A percentile compares a stretch with the other conserved stretches of the same genome.
Evolutionary conservation across 2,329 filamentous ascomycete genomes (phyloP).

Genomic region (Amphichorda felina): DNA sequence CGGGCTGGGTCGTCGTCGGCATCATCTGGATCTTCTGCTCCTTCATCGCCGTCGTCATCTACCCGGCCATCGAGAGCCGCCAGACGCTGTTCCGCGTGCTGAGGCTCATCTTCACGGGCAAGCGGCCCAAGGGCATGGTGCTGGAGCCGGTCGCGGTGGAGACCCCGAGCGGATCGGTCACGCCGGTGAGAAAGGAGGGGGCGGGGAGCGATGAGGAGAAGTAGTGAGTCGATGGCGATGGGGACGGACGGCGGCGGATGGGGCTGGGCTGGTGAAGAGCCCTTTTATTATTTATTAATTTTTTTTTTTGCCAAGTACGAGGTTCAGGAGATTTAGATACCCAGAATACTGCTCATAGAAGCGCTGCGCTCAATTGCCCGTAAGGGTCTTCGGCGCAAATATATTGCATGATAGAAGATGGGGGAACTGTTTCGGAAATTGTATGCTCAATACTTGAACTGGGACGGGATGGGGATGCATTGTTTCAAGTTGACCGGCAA

Average conservation of each 20-base stretch:
- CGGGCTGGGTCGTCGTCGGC: constrained; percentile 65
- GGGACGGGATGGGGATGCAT: too few species aligned
- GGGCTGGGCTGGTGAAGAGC: too few species aligned
- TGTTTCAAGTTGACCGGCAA: too few species aligned
- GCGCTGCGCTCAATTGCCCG: too few species aligned
- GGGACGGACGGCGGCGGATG: not conserved
- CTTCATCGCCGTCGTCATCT: constrained; percentile 66
- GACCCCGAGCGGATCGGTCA: constrained; percentile 4
- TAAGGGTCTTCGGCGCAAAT: too few species aligned
- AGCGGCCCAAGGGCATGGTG: constrained; percentile 6
- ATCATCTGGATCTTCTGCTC: constrained; percentile 45
- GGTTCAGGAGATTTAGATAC: too few species aligned
- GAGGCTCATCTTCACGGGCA: constrained; percentile 8
- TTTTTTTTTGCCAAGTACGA: too few species aligned
- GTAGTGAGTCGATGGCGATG: not conserved
- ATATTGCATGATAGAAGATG: too few species aligned
- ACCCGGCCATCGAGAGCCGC: constrained; percentile 70
- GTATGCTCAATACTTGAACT: too few species aligned
- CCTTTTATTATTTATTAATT: too few species aligned
- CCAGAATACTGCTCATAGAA: too few species aligned
- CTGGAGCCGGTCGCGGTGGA: not conserved
- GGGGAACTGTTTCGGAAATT: too few species aligned
- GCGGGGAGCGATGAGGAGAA: not conserved
- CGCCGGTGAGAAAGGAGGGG: constrained; percentile 3
- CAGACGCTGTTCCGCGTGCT: constrained; percentile 30